Evolutionary conservation across 345 rosid species (phyloP), one percentile per base, ranked within the genome.

Genomic region (Populus pruinosa): DNA sequence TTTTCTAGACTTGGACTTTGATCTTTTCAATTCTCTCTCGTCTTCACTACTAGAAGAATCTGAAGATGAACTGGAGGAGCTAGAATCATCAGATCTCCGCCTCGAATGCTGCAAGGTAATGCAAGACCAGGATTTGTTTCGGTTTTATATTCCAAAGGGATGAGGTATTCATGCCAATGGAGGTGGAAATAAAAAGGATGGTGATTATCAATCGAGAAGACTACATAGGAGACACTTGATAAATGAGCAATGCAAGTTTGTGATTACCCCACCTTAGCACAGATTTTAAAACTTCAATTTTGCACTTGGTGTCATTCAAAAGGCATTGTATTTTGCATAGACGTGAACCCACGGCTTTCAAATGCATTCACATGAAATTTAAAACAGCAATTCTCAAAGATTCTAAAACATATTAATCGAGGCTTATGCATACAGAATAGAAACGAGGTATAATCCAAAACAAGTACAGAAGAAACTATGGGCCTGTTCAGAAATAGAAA

Each of bases 21-120:
- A 92, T 86, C 90, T 89, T 87, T 87, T 89, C 16, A 90, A 82
- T 79, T 92, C 98, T 73, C 80, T 86, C 67, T 85, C 97, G 9
- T 85, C 96, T n/a, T 92, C 97, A 29, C 91, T 86, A 72, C 94
- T 91, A 7, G 96, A 93, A 76, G 88, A 83, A 61, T 91, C 98
- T 1, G 97, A 85, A 29, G 94, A 92, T 29, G 97, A 88, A 84
- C 89, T 80, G 8, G 87, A 79, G 18, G 92, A 87, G 83, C 89
- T 85, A 23, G 90, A 87, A 35, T 89, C 89, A 1, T 89, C 87
- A 27, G 90, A 88, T 67, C 84, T 83, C 81, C 83, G 86, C 69
- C 87, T 90, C 62, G 94, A 94, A 79, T 90, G 92, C 99, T 96
- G 91, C 77, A 84, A 27, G 62, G 38, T 36, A 76, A 62, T 31